These are phyloP conservation scores for Cephaloascus fragrans DNA, from an alignment of 805 yeast species.

Conservation along the genomic window DNA sequence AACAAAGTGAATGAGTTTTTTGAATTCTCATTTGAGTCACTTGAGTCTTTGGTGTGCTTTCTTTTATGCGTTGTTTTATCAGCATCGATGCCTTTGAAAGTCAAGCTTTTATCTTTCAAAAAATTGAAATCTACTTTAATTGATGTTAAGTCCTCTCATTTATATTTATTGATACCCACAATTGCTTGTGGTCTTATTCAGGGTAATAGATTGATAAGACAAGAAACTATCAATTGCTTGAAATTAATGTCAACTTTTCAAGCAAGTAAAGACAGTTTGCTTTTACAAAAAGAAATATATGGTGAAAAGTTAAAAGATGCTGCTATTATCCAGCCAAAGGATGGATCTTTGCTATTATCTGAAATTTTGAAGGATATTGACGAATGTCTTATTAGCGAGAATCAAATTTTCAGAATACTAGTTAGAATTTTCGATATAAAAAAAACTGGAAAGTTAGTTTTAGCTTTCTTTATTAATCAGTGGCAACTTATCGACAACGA, in stretches of 20 bases:
- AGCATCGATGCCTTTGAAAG: constrained; percentile 46
- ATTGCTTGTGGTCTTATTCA: constrained; percentile 46
- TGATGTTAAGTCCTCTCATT: constrained; percentile 16
- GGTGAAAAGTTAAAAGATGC: constrained; percentile 38
- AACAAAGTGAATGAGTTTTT: constrained; percentile 12
- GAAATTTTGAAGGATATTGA: constrained; percentile 23
- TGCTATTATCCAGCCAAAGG: constrained; percentile 56
- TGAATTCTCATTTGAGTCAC: constrained; percentile 22
- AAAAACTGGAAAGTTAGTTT: constrained; percentile 43
- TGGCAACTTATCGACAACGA: constrained; percentile 43
- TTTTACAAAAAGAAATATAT: constrained; percentile 48
- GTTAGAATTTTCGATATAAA: constrained; percentile 29
- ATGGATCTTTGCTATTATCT: constrained; percentile 37
- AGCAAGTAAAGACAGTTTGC: constrained; percentile 25
- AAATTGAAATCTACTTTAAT: constrained; percentile 24
- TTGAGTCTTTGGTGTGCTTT: constrained; percentile 45
- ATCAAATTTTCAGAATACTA: constrained; percentile 30
- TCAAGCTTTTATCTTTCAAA: constrained; percentile 40
- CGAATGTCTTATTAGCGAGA: constrained; percentile 40
- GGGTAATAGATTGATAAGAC: constrained; percentile 39
- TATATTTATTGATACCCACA: constrained; percentile 51
- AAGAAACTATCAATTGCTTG: constrained; percentile 26
- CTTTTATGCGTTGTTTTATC: constrained; percentile 47
- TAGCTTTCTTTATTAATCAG: constrained; percentile 65
- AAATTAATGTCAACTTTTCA: constrained; percentile 19